These are phyloP conservation scores for Hygrophila difformis DNA, from an alignment of 257 asterid species.

Conservation along the genomic window DNA sequence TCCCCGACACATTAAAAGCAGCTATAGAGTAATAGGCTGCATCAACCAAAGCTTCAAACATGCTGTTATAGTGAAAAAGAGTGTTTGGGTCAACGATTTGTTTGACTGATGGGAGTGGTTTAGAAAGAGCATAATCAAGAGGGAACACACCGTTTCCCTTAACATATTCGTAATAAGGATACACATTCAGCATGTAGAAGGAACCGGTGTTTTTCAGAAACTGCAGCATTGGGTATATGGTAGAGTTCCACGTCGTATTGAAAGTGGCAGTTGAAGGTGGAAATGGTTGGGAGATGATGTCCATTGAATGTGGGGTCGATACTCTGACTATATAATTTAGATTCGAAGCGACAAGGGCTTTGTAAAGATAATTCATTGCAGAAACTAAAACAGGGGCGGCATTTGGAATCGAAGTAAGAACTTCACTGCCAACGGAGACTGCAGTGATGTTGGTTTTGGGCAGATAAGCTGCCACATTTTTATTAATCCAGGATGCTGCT, in stretches of 20 bases:
- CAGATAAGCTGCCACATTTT: not conserved
- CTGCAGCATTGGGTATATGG: not conserved
- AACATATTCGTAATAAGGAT: not conserved
- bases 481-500: not conserved
- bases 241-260: not conserved
- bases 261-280: not conserved
- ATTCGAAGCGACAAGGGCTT: not conserved
- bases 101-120: not conserved
- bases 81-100: not conserved
- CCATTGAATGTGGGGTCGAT: not conserved
- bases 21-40: not conserved
- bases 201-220: not conserved
- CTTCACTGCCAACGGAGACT: not conserved
- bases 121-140: not conserved
- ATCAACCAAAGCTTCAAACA: not conserved
- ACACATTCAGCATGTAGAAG: not conserved
- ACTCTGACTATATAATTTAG: not conserved
- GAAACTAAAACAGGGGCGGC: not conserved
- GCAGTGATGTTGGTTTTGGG: not conserved
- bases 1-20: not conserved
- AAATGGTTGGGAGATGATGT: not conserved
- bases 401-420: not conserved
- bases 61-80: not conserved
- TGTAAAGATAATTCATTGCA: not conserved
- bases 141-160: not conserved